Conservation (phyloP, 2,329 filamentous ascomycete species). For the Pseudocercospora eumusae region DNA sequence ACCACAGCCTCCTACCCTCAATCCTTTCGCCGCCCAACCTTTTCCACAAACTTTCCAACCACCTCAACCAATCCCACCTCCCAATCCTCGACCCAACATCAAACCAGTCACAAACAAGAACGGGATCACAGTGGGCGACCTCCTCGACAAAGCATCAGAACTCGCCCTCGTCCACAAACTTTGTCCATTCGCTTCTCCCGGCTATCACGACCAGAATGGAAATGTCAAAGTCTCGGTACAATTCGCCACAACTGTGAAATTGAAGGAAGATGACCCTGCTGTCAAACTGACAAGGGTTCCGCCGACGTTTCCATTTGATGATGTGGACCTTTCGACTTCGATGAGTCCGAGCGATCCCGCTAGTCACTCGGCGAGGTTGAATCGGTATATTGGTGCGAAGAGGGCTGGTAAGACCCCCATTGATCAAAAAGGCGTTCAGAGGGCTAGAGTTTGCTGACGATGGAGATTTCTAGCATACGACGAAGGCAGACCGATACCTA, state of each 20-base stretch:
- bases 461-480: neutral
- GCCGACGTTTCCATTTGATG: neutral
- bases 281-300: neutral
- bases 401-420: neutral
- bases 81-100: neutral
- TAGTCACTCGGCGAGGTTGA: neutral
- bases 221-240: neutral
- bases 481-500: constrained; percentile 1
- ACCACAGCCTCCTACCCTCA: neutral
- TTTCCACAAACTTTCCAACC: neutral
- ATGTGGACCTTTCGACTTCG: neutral
- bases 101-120: neutral
- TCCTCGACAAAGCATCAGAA: constrained; percentile 4
- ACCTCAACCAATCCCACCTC: neutral
- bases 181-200: neutral
- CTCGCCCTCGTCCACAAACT: neutral
- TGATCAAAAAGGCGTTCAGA: neutral
- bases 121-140: constrained; percentile 12
- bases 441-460: neutral
- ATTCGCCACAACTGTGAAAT: neutral
- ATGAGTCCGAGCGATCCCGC: neutral
- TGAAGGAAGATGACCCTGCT: neutral
- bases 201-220: neutral
- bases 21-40: too few species aligned
- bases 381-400: constrained; percentile 4